phyloP scores from a whole-genome alignment of 306 rosid species.

The Casuarina equisetifolia region DNA sequence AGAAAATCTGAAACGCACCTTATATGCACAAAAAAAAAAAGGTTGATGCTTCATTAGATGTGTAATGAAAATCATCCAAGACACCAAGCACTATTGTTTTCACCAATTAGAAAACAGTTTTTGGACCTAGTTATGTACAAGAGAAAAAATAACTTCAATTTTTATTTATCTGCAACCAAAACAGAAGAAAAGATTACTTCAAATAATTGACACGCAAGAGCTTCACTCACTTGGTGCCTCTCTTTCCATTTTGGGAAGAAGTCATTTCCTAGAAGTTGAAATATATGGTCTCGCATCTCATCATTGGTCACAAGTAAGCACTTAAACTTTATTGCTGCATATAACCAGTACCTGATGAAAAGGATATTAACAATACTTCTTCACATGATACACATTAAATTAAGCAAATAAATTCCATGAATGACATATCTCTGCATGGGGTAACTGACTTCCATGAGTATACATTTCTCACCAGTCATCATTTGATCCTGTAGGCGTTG shows the following conservation, averaged over 20 bases:
- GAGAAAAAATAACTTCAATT: background rate
- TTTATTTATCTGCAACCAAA: background rate
- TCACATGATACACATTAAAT: conserved; percentile 26
- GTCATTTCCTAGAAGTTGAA: conserved; percentile 92
- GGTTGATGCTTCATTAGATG: conserved; percentile 25
- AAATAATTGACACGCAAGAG: conserved; percentile 19
- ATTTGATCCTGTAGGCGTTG: conserved; percentile 86
- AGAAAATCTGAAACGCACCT: conserved; percentile 85
- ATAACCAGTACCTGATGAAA: conserved; percentile 97
- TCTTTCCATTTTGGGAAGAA: conserved; percentile 98
- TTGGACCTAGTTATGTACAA: conserved; percentile 11
- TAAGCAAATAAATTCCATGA: background rate
- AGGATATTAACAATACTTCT: conserved; percentile 36
- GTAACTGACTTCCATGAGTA: conserved; percentile 12
- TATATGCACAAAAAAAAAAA: conserved; percentile 33
- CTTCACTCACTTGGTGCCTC: conserved; percentile 84
- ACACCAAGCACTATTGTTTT: conserved; percentile 1
- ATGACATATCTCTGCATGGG: background rate
- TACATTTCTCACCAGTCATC: conserved; percentile 81
- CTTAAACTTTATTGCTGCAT: conserved; percentile 93
- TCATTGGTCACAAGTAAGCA: conserved; percentile 88
- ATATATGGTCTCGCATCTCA: conserved; percentile 93
- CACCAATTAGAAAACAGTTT: conserved; percentile 1
- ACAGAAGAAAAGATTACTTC: background rate
- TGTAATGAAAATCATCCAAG: conserved; percentile 1